Base-by-base conservation (phyloP, 495 filamentous ascomycete species). In the Xylaria sp. region DNA sequence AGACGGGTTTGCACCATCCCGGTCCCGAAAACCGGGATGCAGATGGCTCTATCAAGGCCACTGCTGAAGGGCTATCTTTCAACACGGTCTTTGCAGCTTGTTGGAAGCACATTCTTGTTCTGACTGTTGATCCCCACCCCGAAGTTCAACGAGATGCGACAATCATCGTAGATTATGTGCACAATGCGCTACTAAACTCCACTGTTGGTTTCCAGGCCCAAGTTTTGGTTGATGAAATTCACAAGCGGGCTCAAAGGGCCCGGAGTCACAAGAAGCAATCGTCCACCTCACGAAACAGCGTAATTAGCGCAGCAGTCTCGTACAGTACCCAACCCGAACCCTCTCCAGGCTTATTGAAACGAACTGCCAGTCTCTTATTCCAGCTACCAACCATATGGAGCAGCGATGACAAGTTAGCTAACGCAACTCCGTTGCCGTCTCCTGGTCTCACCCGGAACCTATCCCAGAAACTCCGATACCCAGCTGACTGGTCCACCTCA, bases 91-190 rank as follows among this genome's bases (percentile, higher is more conserved):
- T 95, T 78, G 91, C 93, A 11, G 91, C 94, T 1, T 91, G 97
- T 68, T 98, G 96, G 96, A 95, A 97, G 77, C 95, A 97, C 68
- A 84, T 97, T 57, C 85, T 98, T 43, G 91, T 95, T 53, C 83
- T 98, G 81, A 93, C 93, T 41, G 93, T 97, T 35, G 96, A 98
- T 73, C 95, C 96, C 29, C 94, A 97, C 77, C 96, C 96, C 11
- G 94, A 98, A 72, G 92, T 98, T 40, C 93, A 95, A 55, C 88
- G 92, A 73, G 90, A 94, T 78, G 96, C 94, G 8, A 88, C 87
- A 15, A 86, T 90, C 37, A 88, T 98, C 48, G 87, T 97, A 31
- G 96, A 98, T 77, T 92, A 91, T 73, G 88, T 98, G 52, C 91
- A 98, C 74, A 83, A 90, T 41, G 85, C 88, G 2, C 82, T 98